phyloP scores from a whole-genome alignment of 1,284 basidiomycete genomes.

The Blastosporella zonata region DNA sequence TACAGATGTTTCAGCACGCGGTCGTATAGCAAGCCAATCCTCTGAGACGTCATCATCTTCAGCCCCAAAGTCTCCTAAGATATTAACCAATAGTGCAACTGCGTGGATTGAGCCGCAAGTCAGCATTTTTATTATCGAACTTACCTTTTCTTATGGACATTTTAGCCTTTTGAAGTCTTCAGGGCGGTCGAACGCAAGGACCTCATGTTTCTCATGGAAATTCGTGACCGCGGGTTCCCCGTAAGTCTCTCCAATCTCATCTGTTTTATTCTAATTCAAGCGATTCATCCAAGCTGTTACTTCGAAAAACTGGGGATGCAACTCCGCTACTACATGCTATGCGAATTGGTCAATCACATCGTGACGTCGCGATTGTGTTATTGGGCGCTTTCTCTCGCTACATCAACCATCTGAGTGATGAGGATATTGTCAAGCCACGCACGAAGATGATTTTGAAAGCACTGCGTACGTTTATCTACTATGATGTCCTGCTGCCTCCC shows the following conservation, averaged over 20 bases:
- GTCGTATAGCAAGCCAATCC: slow-evolving; percentile 27
- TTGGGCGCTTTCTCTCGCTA: slow-evolving; percentile 79
- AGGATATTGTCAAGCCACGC: slow-evolving; percentile 58
- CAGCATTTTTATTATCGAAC: neutral
- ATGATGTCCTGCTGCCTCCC: neutral
- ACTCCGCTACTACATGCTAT: slow-evolving; percentile 80
- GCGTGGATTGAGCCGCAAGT: slow-evolving; percentile 66
- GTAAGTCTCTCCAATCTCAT: slow-evolving; percentile 36
- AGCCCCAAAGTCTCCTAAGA: slow-evolving; percentile 10
- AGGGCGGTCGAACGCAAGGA: slow-evolving; percentile 73
- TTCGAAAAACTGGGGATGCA: slow-evolving; percentile 69
- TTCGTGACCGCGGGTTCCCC: slow-evolving; percentile 74
- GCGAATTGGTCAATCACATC: slow-evolving; percentile 70
- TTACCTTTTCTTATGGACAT: neutral
- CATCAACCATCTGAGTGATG: slow-evolving; percentile 74
- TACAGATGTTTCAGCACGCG: neutral
- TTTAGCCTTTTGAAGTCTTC: slow-evolving; percentile 72
- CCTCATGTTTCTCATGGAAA: slow-evolving; percentile 73
- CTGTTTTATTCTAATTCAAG: neutral
- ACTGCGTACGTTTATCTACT: slow-evolving; percentile 49
- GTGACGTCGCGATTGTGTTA: slow-evolving; percentile 73
- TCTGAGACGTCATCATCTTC: slow-evolving; percentile 26
- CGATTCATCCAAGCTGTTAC: slow-evolving; percentile 50
- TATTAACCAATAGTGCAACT: slow-evolving; percentile 10
- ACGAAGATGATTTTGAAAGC: slow-evolving; percentile 69